phyloP scores from a whole-genome alignment of 1,139 yeast genomes.

The Zygoascus meyerae region DNA sequence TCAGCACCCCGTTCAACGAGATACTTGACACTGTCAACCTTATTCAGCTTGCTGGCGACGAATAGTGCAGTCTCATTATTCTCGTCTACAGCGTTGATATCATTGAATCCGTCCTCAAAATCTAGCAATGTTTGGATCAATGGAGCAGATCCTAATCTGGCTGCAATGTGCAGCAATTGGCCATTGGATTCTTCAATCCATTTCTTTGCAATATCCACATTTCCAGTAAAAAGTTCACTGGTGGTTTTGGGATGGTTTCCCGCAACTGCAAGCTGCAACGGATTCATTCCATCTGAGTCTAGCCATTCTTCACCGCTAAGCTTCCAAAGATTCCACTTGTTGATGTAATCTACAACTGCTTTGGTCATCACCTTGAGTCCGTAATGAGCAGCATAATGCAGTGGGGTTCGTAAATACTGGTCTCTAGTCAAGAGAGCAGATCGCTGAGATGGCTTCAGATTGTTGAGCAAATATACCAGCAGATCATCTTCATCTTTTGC shows the following conservation, averaged over 20 bases:
- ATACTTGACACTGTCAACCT: constrained; percentile 49
- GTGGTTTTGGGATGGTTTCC: constrained; percentile 82
- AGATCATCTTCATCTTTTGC: constrained; percentile 45
- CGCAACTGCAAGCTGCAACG: constrained; percentile 74
- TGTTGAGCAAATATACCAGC: constrained; percentile 47
- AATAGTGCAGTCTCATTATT: constrained; percentile 77
- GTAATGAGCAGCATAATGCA: constrained; percentile 86
- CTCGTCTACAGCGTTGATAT: constrained; percentile 49
- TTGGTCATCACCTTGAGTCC: constrained; percentile 65
- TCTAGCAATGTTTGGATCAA: constrained; percentile 52
- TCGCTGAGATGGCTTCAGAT: constrained; percentile 49
- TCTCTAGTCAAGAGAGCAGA: constrained; percentile 59
- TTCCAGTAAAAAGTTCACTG: constrained; percentile 48
- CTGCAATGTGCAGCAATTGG: constrained; percentile 48
- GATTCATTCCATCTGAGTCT: constrained; percentile 77
- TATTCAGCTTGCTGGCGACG: constrained; percentile 65
- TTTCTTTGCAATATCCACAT: constrained; percentile 35
- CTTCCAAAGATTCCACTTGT: constrained; percentile 47
- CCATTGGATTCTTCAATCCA: constrained; percentile 10
- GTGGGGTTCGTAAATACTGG: constrained; percentile 73
- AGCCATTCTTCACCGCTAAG: constrained; percentile 67
- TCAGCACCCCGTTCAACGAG: constrained; percentile 55
- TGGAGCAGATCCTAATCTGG: constrained; percentile 57
- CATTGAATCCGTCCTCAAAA: constrained; percentile 45
- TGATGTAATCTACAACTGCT: constrained; percentile 49